Evolutionary conservation across 129 eudicot genomes (phyloP).

Genomic region (Escallonia herrerae): DNA sequence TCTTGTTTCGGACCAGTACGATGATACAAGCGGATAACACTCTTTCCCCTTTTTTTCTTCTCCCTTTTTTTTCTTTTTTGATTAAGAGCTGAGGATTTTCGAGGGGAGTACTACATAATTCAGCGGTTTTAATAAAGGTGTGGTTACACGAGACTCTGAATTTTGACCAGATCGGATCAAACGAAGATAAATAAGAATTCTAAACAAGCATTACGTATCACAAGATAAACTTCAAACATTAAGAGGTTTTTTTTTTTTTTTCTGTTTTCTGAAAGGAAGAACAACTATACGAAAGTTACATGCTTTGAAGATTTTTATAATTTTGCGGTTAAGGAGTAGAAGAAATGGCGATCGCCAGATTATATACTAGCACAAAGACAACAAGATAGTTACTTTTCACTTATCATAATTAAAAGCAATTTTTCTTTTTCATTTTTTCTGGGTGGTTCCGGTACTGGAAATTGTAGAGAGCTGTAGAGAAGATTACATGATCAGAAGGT

Average conservation of each 20-base stretch:
- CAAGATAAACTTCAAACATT: not conserved
- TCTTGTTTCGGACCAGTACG: not conserved
- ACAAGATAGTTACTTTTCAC: conserved; percentile 5
- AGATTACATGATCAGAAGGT: conserved; percentile 1
- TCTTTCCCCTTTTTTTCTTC: conserved; percentile 4
- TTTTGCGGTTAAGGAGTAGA: conserved; percentile 22
- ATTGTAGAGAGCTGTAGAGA: not conserved
- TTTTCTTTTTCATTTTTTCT: not conserved
- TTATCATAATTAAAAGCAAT: not conserved
- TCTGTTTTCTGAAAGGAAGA: not conserved
- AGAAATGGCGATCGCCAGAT: conserved; percentile 23
- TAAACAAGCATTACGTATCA: not conserved
- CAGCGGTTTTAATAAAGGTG: conserved; percentile 28
- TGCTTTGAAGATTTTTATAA: conserved; percentile 20
- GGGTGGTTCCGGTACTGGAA: not conserved
- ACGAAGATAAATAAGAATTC: not conserved
- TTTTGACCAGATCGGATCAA: conserved; percentile 14
- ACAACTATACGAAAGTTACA: conserved; percentile 19
- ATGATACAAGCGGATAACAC: not conserved
- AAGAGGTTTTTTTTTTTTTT: conserved; percentile 1
- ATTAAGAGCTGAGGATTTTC: conserved; percentile 8
- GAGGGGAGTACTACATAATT: conserved; percentile 26
- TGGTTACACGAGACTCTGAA: conserved; percentile 26
- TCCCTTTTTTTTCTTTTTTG: conserved; percentile 7
- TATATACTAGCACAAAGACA: conserved; percentile 11